Evolutionary conservation across 1,284 basidiomycete species (phyloP).

Genomic region (Ceratobasidium sp.): DNA sequence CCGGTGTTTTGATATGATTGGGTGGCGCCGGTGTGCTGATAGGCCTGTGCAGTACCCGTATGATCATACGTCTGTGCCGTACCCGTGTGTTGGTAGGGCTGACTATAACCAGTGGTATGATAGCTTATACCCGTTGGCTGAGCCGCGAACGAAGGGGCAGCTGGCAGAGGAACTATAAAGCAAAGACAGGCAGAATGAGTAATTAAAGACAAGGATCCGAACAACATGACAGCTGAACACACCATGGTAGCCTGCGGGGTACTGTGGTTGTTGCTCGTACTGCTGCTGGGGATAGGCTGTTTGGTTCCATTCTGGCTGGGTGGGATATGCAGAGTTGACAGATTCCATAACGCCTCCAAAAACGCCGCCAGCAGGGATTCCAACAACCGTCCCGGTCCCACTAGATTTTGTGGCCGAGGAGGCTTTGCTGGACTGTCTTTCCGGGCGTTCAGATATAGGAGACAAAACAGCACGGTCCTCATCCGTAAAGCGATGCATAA

Average conservation of each 20-base stretch:
- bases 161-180: constrained; percentile 22
- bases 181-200: background rate
- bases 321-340: constrained; percentile 34
- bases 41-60: constrained; percentile 20
- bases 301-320: constrained; percentile 31
- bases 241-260: constrained; percentile 38
- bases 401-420: constrained; percentile 26
- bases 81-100: constrained; percentile 21
- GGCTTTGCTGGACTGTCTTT: constrained; percentile 42
- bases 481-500: constrained; percentile 36
- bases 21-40: constrained; percentile 34
- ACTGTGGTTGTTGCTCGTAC: constrained; percentile 43
- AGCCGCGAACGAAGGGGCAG: constrained; percentile 23
- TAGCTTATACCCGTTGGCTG: constrained; percentile 8
- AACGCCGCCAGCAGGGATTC: constrained; percentile 16
- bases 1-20: constrained; percentile 42
- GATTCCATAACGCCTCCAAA: constrained; percentile 35
- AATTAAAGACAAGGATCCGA: background rate
- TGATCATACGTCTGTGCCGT: constrained; percentile 36
- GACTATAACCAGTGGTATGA: constrained; percentile 26
- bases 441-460: constrained; percentile 42
- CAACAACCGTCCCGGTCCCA: constrained; percentile 22
- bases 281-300: constrained; percentile 53
- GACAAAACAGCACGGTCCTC: constrained; percentile 44
- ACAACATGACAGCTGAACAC: background rate